A percentile compares a stretch with the other conserved stretches of the same genome.
These are phyloP conservation scores for Cyberlindnera bimundalis DNA, from an alignment of 805 yeast species.

Conservation along the genomic window DNA sequence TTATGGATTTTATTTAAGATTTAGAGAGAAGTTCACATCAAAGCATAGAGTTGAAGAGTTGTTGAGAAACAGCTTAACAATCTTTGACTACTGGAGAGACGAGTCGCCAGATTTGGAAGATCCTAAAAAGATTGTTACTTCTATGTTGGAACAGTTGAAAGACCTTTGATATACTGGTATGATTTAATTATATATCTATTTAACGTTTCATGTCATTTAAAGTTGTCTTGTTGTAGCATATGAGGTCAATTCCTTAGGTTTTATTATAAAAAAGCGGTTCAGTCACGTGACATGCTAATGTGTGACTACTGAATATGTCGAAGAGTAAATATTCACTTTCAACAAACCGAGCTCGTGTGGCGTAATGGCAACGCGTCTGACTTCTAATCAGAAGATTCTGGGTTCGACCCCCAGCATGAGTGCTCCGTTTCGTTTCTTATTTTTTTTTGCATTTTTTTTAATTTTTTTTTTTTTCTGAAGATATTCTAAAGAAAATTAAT, in stretches of 20 bases:
- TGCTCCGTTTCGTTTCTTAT: conserved; percentile 29
- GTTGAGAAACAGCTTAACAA: conserved; percentile 5
- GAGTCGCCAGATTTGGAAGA: conserved; percentile 21
- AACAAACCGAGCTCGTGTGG: conserved; percentile 42
- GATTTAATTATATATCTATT: no score
- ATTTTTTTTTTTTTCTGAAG: no score
- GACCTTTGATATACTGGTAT: no score
- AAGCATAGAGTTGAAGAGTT: conserved; percentile 11
- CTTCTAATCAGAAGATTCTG: conserved; percentile 52
- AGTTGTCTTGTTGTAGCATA: no score
- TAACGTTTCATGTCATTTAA: no score
- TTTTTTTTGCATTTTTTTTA: conserved; percentile 5
- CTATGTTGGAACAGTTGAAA: conserved; percentile 8
- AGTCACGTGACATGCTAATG: no score
- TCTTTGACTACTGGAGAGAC: conserved; percentile 23
- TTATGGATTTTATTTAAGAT: conserved; percentile 15
- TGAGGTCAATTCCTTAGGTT: no score
- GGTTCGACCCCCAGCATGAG: conserved; percentile 56
- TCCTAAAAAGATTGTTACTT: conserved; percentile 3
- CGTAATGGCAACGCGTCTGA: conserved; percentile 57
- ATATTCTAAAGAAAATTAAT: no score
- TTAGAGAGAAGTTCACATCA: conserved; percentile 8
- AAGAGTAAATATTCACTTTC: background rate
- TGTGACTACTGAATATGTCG: background rate
- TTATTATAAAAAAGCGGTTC: no score